phyloP scores from a whole-genome alignment of 352 stramenopile species.

The Globisporangium takayamanum region DNA sequence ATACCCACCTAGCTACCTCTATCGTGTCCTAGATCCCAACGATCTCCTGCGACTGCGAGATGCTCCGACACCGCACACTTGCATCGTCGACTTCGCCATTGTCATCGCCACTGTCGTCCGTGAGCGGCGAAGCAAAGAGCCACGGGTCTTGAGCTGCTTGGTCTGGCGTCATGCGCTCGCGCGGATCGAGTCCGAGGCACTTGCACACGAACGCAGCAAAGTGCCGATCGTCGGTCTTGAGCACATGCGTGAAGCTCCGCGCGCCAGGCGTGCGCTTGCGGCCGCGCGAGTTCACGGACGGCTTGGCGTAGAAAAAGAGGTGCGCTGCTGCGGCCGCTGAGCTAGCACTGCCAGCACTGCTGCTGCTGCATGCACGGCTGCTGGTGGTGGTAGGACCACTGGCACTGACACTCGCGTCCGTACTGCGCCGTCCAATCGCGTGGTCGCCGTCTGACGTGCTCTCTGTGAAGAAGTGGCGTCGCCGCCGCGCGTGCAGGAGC shows the following conservation, averaged over 20 bases:
- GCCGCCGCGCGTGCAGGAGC: slow-evolving; percentile 44
- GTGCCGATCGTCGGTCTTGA: slow-evolving; percentile 39
- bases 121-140: slow-evolving; percentile 15
- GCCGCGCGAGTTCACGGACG: slow-evolving; percentile 59
- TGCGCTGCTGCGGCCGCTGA: not conserved
- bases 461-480: slow-evolving; percentile 65
- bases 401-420: not conserved
- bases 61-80: not conserved
- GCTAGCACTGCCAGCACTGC: not conserved
- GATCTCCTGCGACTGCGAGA: not conserved
- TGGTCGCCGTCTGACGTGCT: slow-evolving; percentile 10
- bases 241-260: slow-evolving; percentile 24
- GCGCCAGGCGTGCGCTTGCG: slow-evolving; percentile 35
- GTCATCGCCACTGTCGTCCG: not conserved
- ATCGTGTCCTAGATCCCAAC: too few relatives aligned
- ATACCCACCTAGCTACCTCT: too few relatives aligned
- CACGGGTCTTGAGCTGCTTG: slow-evolving; percentile 57
- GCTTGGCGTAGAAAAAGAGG: slow-evolving; percentile 28
- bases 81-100: not conserved
- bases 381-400: not conserved
- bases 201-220: slow-evolving; percentile 59
- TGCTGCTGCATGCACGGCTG: not conserved
- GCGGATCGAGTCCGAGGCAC: slow-evolving; percentile 66
- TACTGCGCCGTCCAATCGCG: not conserved
- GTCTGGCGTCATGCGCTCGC: slow-evolving; percentile 45